phyloP scores from a whole-genome alignment of 2,329 filamentous ascomycete genomes.

The Talaromyces albobiverticillius region DNA sequence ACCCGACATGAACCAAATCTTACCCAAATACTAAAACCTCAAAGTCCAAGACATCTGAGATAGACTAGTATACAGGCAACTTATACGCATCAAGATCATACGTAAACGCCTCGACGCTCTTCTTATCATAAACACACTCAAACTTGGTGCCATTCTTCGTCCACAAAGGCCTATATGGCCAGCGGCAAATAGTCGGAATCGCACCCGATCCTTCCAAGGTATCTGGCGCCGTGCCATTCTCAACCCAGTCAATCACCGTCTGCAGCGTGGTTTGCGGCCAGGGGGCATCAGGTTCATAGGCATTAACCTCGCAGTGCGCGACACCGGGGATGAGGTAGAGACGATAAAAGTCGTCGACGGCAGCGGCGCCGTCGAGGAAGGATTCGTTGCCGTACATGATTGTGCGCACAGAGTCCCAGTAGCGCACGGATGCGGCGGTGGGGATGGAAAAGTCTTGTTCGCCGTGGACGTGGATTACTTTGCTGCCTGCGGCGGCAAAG shows the following conservation, averaged over 20 bases:
- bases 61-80: constrained; percentile 40
- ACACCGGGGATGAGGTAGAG: constrained; percentile 55
- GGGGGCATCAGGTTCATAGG: constrained; percentile 41
- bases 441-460: constrained; percentile 55
- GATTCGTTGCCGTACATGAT: constrained; percentile 50
- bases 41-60: too few species aligned
- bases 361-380: constrained; percentile 36
- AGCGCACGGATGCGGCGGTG: constrained; percentile 53
- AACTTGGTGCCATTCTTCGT: constrained; percentile 29
- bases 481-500: constrained; percentile 52
- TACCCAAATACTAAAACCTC: too few species aligned
- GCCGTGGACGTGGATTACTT: constrained; percentile 59
- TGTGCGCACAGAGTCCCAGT: constrained; percentile 52
- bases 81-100: constrained; percentile 40
- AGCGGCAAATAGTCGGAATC: constrained; percentile 34
- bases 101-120: constrained; percentile 39
- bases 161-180: constrained; percentile 32
- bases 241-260: constrained; percentile 52
- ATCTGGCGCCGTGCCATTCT: constrained; percentile 46
- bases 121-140: constrained; percentile 38
- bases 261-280: constrained; percentile 48
- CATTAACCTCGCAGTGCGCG: constrained; percentile 50
- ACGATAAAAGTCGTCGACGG: constrained; percentile 53
- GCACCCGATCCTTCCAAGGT: constrained; percentile 43
- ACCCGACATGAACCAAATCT: too few species aligned